Conservation (phyloP, 345 rosid genomes). For the Conringia planisiliqua region DNA sequence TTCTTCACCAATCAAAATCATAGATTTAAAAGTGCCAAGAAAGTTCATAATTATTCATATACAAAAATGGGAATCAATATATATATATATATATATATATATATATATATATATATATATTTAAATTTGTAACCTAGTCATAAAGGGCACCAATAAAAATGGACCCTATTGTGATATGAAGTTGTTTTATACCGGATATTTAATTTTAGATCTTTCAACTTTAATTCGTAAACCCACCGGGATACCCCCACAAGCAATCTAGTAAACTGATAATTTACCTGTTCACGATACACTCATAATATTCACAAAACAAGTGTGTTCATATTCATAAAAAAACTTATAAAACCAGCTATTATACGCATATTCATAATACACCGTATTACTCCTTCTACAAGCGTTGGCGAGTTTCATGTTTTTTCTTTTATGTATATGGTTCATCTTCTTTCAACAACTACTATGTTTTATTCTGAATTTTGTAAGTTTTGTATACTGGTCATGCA, state of each 20-base stretch:
- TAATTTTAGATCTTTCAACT: conserved; percentile 1
- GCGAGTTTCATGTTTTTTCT: too few species aligned
- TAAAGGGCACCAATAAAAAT: conserved; percentile 11
- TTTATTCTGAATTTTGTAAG: too few species aligned
- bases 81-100: too few species aligned
- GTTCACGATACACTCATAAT: not conserved
- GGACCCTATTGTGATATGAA: conserved; percentile 20
- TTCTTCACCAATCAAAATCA: conserved; percentile 24
- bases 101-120: not conserved
- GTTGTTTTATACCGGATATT: not conserved
- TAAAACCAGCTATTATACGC: not conserved
- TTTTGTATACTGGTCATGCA: too few species aligned
- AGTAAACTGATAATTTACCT: not conserved
- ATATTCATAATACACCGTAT: not conserved
- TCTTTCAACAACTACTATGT: too few species aligned
- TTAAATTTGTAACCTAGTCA: conserved; percentile 26
- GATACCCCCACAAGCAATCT: conserved; percentile 1
- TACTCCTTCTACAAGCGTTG: too few species aligned
- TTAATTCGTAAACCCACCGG: conserved; percentile 12
- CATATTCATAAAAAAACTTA: not conserved
- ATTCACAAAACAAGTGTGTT: not conserved
- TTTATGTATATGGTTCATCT: too few species aligned
- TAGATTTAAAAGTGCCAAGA: conserved; percentile 7
- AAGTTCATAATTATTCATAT: conserved; percentile 19
- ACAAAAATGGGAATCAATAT: conserved; percentile 10